phyloP scores from a whole-genome alignment of 1,284 basidiomycete species.

The Hypsizygus ulmarius region DNA sequence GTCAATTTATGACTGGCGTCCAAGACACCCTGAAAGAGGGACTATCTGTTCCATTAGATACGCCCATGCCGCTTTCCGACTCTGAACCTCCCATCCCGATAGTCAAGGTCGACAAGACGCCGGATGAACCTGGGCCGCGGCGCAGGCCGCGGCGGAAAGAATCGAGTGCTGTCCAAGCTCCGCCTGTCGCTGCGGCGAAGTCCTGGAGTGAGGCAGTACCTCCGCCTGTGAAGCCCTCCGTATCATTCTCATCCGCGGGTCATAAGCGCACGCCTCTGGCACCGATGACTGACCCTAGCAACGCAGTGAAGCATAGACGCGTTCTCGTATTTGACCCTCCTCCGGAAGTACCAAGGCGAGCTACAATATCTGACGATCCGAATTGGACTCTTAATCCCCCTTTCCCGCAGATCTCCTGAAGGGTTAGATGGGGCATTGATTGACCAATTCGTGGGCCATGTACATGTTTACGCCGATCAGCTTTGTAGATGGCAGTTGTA shows the following conservation, averaged over 20 bases:
- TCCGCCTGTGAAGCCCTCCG: conserved; percentile 28
- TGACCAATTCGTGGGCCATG: conserved; percentile 53
- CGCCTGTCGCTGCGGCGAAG: conserved; percentile 40
- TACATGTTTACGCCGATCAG: conserved; percentile 73
- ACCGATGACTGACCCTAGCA: conserved; percentile 23
- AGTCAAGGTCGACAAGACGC: conserved; percentile 20
- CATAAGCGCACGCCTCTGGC: conserved; percentile 27
- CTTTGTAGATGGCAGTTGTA: conserved; percentile 69
- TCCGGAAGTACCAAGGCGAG: conserved; percentile 16
- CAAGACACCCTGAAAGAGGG: conserved; percentile 49
- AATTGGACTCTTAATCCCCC: background rate
- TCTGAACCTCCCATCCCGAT: conserved; percentile 29
- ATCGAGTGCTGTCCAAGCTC: conserved; percentile 22
- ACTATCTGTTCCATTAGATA: conserved; percentile 37
- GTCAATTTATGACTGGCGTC: conserved; percentile 60
- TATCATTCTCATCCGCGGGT: conserved; percentile 42
- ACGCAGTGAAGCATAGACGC: conserved; percentile 21
- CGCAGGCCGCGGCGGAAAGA: conserved; percentile 27
- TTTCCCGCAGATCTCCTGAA: conserved; percentile 32
- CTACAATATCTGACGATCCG: conserved; percentile 1
- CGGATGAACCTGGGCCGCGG: conserved; percentile 5
- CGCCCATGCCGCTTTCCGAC: conserved; percentile 16
- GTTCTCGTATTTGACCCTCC: conserved; percentile 30
- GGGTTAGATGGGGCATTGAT: conserved; percentile 27
- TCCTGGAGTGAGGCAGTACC: conserved; percentile 53